Percentiles rank a stretch among this genome's conserved stretches.
Evolutionary conservation across 1,284 basidiomycete genomes (phyloP).

Genomic region (Papiliotrema flavescens): DNA sequence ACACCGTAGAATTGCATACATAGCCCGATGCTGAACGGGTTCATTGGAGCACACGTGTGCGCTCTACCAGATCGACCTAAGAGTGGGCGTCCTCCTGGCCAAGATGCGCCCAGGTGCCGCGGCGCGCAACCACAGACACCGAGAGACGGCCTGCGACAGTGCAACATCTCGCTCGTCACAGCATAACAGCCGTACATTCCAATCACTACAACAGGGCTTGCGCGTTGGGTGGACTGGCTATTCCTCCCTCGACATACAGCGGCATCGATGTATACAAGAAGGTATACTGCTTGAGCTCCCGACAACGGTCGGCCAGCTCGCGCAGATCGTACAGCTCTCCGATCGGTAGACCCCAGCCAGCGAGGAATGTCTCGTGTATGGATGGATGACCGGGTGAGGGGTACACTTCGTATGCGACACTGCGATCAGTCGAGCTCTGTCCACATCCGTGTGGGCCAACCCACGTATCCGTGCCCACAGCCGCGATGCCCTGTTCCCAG

Average conservation of each 20-base stretch:
- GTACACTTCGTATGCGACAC: constrained; percentile 34
- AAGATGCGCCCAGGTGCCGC: too few species aligned
- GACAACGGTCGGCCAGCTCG: constrained; percentile 39
- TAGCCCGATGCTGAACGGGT: too few species aligned
- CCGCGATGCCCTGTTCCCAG: constrained; percentile 51
- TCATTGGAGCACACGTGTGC: too few species aligned
- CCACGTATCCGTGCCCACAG: constrained; percentile 47
- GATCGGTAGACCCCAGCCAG: constrained; percentile 42
- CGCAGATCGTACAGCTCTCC: constrained; percentile 52
- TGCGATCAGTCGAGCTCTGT: constrained; percentile 1
- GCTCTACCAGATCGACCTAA: too few species aligned
- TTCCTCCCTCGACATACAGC: constrained; percentile 48
- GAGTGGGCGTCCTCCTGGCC: too few species aligned
- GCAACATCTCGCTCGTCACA: too few species aligned
- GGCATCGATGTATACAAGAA: constrained; percentile 50
- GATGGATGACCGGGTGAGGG: constrained; percentile 15
- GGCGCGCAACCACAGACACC: too few species aligned
- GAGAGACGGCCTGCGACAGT: too few species aligned
- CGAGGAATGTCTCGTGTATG: constrained; percentile 38
- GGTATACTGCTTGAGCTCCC: constrained; percentile 37
- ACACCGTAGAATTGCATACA: too few species aligned
- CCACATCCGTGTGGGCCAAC: constrained; percentile 8
- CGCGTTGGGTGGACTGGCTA: constrained; percentile 51
- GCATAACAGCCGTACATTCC: too few species aligned
- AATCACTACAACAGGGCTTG: constrained; percentile 36